These are phyloP conservation scores for Agaricales sp. DNA, from an alignment of 1,284 basidiomycete genomes.

Conservation along the genomic window DNA sequence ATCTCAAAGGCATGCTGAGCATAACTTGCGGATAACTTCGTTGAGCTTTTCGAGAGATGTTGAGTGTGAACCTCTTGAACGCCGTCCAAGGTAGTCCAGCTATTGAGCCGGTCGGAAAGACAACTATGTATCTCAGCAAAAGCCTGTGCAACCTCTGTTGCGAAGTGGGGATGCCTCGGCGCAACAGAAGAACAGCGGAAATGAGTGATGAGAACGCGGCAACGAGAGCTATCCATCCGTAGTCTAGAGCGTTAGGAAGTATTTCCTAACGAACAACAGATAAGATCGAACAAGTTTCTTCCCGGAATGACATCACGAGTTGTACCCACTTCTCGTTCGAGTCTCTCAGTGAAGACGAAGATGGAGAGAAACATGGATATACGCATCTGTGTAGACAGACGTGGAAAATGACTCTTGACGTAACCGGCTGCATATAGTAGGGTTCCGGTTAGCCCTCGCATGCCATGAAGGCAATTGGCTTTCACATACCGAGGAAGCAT, in stretches of 20 bases:
- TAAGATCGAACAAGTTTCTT: too few species aligned
- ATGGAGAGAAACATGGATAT: constrained; percentile 37
- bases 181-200: constrained; percentile 27
- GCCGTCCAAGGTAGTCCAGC: constrained; percentile 11
- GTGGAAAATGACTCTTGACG: constrained; percentile 34
- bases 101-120: constrained; percentile 23
- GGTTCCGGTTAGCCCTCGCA: too few species aligned
- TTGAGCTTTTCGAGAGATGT: constrained; percentile 31
- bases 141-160: constrained; percentile 26
- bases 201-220: constrained; percentile 30
- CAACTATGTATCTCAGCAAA: constrained; percentile 25
- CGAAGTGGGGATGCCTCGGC: constrained; percentile 34
- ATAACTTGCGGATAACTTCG: constrained; percentile 31
- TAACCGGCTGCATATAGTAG: constrained; percentile 34
- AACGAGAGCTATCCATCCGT: constrained; percentile 31
- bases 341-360: constrained; percentile 33
- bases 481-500: background rate
- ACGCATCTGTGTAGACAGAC: constrained; percentile 32
- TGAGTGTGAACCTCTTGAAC: constrained; percentile 23
- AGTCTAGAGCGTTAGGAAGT: constrained; percentile 21
- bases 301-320: background rate
- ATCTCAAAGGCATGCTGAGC: constrained; percentile 13
- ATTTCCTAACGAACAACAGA: constrained; percentile 21
- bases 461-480: too few species aligned
- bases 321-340: constrained; percentile 20